phyloP scores from a whole-genome alignment of 306 rosid species.

The Aeschynomene evenia region DNA sequence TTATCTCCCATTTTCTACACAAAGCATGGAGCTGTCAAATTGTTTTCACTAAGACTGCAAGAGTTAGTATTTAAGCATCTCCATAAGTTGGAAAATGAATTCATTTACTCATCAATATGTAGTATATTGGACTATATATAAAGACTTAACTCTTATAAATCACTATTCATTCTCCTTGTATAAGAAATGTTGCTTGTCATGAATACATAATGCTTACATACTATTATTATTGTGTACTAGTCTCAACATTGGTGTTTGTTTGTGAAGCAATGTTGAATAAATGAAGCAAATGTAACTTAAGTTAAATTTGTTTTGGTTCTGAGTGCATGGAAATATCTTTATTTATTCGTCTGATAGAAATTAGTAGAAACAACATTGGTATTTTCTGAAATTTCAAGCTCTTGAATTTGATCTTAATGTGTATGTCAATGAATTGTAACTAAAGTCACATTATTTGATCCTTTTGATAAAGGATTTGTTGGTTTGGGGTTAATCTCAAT shows the following conservation, averaged over 20 bases:
- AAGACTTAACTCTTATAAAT: slow-evolving; percentile 42
- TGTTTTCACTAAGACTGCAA: slow-evolving; percentile 35
- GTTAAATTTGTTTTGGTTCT: not conserved
- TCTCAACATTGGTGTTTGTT: slow-evolving; percentile 45
- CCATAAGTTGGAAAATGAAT: slow-evolving; percentile 54
- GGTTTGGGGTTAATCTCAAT: too few relatives aligned
- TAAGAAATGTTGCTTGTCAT: slow-evolving; percentile 48
- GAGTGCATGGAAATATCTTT: not conserved
- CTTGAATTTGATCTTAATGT: too few relatives aligned
- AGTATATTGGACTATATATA: slow-evolving; percentile 44
- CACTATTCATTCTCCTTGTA: slow-evolving; percentile 53
- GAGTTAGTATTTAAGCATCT: slow-evolving; percentile 43
- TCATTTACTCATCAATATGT: slow-evolving; percentile 45
- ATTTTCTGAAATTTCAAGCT: too few relatives aligned
- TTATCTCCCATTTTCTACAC: slow-evolving; percentile 42
- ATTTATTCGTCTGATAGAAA: too few relatives aligned
- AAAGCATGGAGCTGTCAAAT: slow-evolving; percentile 48
- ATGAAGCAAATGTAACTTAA: slow-evolving; percentile 25
- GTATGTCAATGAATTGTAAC: too few relatives aligned
- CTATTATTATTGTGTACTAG: slow-evolving; percentile 58
- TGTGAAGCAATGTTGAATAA: slow-evolving; percentile 49
- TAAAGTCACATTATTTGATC: too few relatives aligned
- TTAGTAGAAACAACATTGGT: too few relatives aligned
- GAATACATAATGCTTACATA: slow-evolving; percentile 46
- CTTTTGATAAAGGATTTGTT: too few relatives aligned